Percentiles rank a stretch among this genome's conserved stretches.
Evolutionary conservation across 192 early-diverging fungal genomes (phyloP).

Genomic region (Pecoramyces ruminantium): DNA sequence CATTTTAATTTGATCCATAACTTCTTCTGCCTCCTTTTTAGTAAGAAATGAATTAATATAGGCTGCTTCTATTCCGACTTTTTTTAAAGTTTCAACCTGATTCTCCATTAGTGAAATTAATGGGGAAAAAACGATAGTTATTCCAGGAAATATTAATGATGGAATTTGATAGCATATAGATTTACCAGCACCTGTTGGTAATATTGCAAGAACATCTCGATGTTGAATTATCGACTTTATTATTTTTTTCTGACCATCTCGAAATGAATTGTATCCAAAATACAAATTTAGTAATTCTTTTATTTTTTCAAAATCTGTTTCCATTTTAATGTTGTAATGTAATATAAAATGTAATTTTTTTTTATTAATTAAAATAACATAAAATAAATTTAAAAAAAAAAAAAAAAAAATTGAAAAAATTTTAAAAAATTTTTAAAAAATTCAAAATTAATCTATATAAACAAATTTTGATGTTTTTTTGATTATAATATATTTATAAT

Average conservation of each 20-base stretch:
- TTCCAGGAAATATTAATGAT: slow-evolving; percentile 12
- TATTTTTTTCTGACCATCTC: slow-evolving; percentile 20
- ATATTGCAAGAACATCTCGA: slow-evolving; percentile 21
- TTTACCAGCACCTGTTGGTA: slow-evolving; percentile 31
- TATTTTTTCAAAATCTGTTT: no score
- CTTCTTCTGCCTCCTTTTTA: not conserved
- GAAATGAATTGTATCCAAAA: slow-evolving; percentile 5
- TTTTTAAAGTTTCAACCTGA: slow-evolving; percentile 23
- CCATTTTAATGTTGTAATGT: no score
- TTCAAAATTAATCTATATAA: no score
- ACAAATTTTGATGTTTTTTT: no score
- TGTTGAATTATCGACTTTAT: slow-evolving; percentile 33
- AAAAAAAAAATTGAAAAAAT: no score
- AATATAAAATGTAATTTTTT: no score
- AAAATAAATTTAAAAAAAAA: no score
- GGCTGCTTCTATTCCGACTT: slow-evolving; percentile 9
- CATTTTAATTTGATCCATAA: not conserved
- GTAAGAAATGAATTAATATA: slow-evolving; percentile 10
- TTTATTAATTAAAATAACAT: no score
- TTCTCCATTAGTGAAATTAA: slow-evolving; percentile 30
- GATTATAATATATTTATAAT: no score
- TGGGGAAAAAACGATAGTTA: slow-evolving; percentile 33
- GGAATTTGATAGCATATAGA: slow-evolving; percentile 31
- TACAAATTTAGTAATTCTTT: no score
- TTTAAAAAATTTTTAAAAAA: no score